Percentiles rank a stretch among this genome's conserved stretches.
Evolutionary conservation across 306 rosid genomes (phyloP).

Genomic region (Dalbergia oliveri): DNA sequence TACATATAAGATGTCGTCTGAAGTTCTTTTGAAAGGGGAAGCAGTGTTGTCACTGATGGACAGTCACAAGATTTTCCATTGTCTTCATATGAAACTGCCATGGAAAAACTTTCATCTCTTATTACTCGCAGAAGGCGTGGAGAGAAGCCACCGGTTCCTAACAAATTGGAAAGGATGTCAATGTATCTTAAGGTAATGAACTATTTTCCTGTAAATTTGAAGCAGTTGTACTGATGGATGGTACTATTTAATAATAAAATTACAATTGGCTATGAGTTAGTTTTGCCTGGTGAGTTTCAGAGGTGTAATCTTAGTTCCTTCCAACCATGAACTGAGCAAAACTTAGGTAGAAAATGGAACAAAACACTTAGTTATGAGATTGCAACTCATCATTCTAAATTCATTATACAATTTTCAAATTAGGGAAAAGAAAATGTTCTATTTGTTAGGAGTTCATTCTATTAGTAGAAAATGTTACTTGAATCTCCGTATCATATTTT

Average conservation of each 20-base stretch:
- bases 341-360: not conserved
- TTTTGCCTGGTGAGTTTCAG: slow-evolving; percentile 1
- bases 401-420: not conserved
- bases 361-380: not conserved
- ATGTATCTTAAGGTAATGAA: slow-evolving; percentile 68
- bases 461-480: slow-evolving; percentile 36
- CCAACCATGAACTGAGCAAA: not conserved
- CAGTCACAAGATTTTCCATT: slow-evolving; percentile 39
- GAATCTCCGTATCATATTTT: slow-evolving; percentile 29
- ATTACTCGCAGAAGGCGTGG: slow-evolving; percentile 70
- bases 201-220: slow-evolving; percentile 11
- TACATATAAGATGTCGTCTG: slow-evolving; percentile 49
- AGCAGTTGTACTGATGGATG: not conserved
- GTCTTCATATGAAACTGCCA: slow-evolving; percentile 66
- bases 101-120: slow-evolving; percentile 84
- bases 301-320: slow-evolving; percentile 14
- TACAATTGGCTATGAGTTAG: not conserved
- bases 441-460: slow-evolving; percentile 16
- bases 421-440: slow-evolving; percentile 24
- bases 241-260: slow-evolving; percentile 19
- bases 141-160: slow-evolving; percentile 47
- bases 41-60: slow-evolving; percentile 49
- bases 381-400: slow-evolving; percentile 22
- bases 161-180: slow-evolving; percentile 63
- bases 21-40: slow-evolving; percentile 45